Conservation (phyloP, 768 basidiomycete genomes). For the Phylloporus arenicola region DNA sequence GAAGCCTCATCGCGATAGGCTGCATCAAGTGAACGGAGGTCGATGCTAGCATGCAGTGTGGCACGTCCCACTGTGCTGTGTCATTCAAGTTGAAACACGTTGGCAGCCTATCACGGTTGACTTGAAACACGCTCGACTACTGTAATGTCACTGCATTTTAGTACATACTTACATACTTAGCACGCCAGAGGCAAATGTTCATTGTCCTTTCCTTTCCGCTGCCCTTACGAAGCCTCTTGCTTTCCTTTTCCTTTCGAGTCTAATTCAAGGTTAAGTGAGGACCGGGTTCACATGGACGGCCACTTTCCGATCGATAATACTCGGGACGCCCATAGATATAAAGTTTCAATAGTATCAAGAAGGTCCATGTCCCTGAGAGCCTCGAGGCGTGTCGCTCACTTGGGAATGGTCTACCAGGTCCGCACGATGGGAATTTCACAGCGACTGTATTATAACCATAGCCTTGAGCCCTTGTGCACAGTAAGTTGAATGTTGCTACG, state of each 20-base stretch:
- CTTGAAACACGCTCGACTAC: neutral
- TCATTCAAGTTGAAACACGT: neutral
- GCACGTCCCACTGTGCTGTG: neutral
- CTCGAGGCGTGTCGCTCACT: neutral
- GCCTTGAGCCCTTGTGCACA: neutral
- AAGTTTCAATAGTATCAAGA: neutral
- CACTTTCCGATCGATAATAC: neutral
- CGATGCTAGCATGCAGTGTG: neutral
- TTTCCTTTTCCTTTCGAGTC: neutral
- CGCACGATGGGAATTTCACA: neutral
- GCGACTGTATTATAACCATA: neutral
- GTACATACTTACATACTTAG: neutral
- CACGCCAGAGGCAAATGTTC: neutral
- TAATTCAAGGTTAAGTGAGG: neutral
- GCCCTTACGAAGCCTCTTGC: neutral
- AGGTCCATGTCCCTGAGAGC: neutral
- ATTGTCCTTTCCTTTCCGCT: neutral
- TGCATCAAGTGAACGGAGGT: neutral
- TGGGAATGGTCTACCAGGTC: neutral
- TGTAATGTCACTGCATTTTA: neutral
- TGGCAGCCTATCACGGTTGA: neutral
- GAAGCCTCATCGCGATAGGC: neutral
- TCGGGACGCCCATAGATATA: neutral
- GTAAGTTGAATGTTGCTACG: neutral
- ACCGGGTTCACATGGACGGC: neutral